Evolutionary conservation across 2,329 filamentous ascomycete species (phyloP).

Genomic region (Canariomyces notabilis): DNA sequence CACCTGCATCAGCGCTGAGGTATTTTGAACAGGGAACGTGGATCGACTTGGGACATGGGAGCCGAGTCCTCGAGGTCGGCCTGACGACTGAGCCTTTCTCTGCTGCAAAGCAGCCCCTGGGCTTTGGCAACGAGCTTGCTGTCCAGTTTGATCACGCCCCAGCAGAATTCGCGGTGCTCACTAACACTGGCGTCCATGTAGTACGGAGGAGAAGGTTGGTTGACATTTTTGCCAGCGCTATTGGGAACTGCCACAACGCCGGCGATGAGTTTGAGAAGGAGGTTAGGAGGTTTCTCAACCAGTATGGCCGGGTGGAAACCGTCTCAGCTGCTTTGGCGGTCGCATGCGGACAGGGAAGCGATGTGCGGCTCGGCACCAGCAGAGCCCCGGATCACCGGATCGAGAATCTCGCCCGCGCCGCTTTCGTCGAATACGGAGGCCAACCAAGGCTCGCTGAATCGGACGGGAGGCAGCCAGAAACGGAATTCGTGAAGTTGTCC

Average conservation of each 20-base stretch:
- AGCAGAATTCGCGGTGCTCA: slow-evolving; percentile 84
- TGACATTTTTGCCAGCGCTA: slow-evolving; percentile 82
- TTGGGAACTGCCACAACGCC: slow-evolving; percentile 56
- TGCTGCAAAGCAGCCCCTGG: slow-evolving; percentile 61
- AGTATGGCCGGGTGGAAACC: slow-evolving; percentile 84
- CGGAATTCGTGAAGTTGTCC: slow-evolving; percentile 82
- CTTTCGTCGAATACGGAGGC: slow-evolving; percentile 89
- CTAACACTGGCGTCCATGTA: slow-evolving; percentile 83
- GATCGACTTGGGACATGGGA: slow-evolving; percentile 61
- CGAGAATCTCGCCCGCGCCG: slow-evolving; percentile 75
- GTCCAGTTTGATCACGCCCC: slow-evolving; percentile 86
- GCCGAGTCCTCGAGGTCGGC: slow-evolving; percentile 73
- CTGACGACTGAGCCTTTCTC: slow-evolving; percentile 68
- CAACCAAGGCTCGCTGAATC: slow-evolving; percentile 77
- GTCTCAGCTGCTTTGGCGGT: slow-evolving; percentile 89
- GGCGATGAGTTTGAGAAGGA: slow-evolving; percentile 78
- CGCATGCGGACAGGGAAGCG: slow-evolving; percentile 86
- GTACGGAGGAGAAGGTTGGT: slow-evolving; percentile 79
- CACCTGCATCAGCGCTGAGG: slow-evolving; percentile 47
- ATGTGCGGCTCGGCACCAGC: slow-evolving; percentile 63
- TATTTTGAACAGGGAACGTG: slow-evolving; percentile 79
- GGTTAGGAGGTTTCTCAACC: slow-evolving; percentile 74
- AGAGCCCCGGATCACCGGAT: slow-evolving; percentile 80
- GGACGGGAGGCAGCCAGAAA: slow-evolving; percentile 63
- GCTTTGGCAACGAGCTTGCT: slow-evolving; percentile 91